A percentile compares a stretch with the other conserved stretches of the same genome.
Conservation (phyloP, 2,329 filamentous ascomycete species). For the Stagonosporopsis rhizophila region DNA sequence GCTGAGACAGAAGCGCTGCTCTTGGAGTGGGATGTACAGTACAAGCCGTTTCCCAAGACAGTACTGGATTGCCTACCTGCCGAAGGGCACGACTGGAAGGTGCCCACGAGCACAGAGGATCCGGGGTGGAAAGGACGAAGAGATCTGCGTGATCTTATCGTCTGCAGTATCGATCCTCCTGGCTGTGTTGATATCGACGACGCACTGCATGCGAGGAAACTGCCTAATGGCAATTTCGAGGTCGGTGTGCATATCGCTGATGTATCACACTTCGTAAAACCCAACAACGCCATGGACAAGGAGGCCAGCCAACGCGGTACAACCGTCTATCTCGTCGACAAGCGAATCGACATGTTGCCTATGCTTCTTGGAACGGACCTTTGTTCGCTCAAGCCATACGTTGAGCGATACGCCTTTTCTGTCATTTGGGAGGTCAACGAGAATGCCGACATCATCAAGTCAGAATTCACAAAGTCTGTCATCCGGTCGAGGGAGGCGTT, state of each 20-base stretch:
- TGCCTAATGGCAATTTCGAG: slow-evolving; percentile 93
- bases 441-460: slow-evolving; percentile 82
- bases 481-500: slow-evolving; percentile 97
- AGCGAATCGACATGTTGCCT: slow-evolving; percentile 99
- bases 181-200: slow-evolving; percentile 99
- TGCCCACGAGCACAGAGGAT: slow-evolving; percentile 79
- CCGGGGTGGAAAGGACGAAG: slow-evolving; percentile 85
- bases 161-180: slow-evolving; percentile 96
- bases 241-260: slow-evolving; percentile 98
- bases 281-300: slow-evolving; percentile 94
- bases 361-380: slow-evolving; percentile 94
- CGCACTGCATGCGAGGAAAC: slow-evolving; percentile 81
- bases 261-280: slow-evolving; percentile 98
- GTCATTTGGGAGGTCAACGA: slow-evolving; percentile 79
- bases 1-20: slow-evolving; percentile 95
- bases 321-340: slow-evolving; percentile 96
- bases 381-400: slow-evolving; percentile 95
- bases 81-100: slow-evolving; percentile 93
- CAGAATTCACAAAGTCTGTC: slow-evolving; percentile 95
- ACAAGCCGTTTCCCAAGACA: slow-evolving; percentile 93
- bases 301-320: slow-evolving; percentile 94
- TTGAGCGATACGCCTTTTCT: slow-evolving; percentile 73
- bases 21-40: slow-evolving; percentile 96
- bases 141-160: slow-evolving; percentile 83
- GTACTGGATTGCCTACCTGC: slow-evolving; percentile 90